Evolutionary conservation across 495 filamentous ascomycete genomes (phyloP).

Genomic region (Aspergillus hancockii): DNA sequence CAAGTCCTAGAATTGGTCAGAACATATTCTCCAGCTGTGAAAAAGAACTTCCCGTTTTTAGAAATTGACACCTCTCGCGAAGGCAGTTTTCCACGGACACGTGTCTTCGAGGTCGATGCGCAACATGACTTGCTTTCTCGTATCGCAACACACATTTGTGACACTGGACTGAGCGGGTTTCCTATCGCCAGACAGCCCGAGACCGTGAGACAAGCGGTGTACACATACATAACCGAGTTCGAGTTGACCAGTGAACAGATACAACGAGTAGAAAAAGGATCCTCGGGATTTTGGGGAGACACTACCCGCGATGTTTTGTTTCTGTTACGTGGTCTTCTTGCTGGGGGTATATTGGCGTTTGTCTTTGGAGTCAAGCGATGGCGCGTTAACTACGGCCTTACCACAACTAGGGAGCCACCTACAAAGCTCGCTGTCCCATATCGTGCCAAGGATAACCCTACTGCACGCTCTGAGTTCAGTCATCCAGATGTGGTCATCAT

Average conservation of each 20-base stretch:
- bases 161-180: background rate
- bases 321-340: conserved; percentile 62
- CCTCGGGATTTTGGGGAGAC: background rate
- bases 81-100: background rate
- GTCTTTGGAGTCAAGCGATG: conserved; percentile 61
- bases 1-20: conserved; percentile 37
- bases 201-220: background rate
- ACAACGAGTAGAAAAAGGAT: background rate
- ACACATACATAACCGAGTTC: background rate
- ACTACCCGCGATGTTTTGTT: background rate
- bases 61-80: background rate
- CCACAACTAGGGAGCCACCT: background rate
- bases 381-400: conserved; percentile 17
- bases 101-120: background rate
- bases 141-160: background rate
- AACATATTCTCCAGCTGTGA: background rate
- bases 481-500: conserved; percentile 71
- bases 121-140: background rate
- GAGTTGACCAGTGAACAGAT: background rate
- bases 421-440: conserved; percentile 55
- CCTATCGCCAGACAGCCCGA: background rate
- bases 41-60: background rate
- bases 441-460: conserved; percentile 66
- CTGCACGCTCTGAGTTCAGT: conserved; percentile 67
- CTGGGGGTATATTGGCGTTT: conserved; percentile 55